Evolutionary conservation across 2,329 filamentous ascomycete genomes (phyloP).

Genomic region (Aureobasidium sp.): DNA sequence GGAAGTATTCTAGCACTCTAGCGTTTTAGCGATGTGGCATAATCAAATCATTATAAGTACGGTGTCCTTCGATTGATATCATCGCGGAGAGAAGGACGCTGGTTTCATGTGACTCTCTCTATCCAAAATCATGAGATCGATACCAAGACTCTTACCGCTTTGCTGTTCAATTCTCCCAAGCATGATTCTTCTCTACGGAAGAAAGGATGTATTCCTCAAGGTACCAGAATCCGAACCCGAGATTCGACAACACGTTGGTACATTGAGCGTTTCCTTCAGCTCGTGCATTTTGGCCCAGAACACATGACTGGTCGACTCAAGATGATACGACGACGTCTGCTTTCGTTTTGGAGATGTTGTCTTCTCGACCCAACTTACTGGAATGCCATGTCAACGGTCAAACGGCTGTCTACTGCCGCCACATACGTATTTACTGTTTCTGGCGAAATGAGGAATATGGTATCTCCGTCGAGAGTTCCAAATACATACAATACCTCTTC

Average conservation of each 20-base stretch:
- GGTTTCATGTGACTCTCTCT: not conserved
- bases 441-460: not conserved
- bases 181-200: not conserved
- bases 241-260: not conserved
- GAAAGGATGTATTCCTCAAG: not conserved
- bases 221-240: not conserved
- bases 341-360: not conserved
- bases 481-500: not conserved
- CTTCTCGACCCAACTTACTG: not conserved
- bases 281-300: not conserved
- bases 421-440: not conserved
- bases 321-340: not conserved
- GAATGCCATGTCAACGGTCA: not conserved
- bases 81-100: too few species aligned
- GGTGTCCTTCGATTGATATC: not conserved
- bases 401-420: not conserved
- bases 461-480: not conserved
- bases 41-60: not conserved
- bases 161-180: not conserved
- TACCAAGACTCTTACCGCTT: not conserved
- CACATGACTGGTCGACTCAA: not conserved
- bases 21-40: not conserved
- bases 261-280: not conserved
- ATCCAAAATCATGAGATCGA: not conserved
- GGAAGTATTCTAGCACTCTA: not conserved